Conservation (phyloP, 306 rosid species). For the Quercus berberidifolia region DNA sequence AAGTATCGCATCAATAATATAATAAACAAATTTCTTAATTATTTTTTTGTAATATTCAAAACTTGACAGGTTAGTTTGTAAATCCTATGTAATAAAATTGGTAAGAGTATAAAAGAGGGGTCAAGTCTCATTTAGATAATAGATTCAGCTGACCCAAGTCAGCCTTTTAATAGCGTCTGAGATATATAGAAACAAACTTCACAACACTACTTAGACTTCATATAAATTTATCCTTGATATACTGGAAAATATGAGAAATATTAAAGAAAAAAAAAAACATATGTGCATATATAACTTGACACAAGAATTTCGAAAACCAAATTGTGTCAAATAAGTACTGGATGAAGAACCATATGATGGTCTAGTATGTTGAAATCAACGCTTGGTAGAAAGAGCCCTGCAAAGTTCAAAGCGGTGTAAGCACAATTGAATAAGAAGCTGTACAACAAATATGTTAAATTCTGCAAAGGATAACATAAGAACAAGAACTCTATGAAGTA, state of each 20-base stretch:
- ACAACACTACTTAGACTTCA: not conserved
- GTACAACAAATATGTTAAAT: not conserved
- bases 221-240: too few relatives aligned
- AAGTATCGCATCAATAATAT: too few relatives aligned
- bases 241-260: too few relatives aligned
- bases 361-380: constrained; percentile 29
- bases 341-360: constrained; percentile 1
- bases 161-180: not conserved
- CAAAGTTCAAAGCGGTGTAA: constrained; percentile 6
- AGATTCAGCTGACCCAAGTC: not conserved
- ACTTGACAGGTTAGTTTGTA: too few relatives aligned
- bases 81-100: too few relatives aligned
- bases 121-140: not conserved
- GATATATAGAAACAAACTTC: not conserved
- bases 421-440: not conserved
- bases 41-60: too few relatives aligned
- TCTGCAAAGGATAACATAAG: not conserved
- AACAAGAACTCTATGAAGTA: not conserved
- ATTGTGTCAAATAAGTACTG: not conserved
- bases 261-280: too few relatives aligned
- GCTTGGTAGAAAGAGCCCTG: constrained; percentile 55
- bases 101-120: not conserved
- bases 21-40: too few relatives aligned
- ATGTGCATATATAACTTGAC: too few relatives aligned
- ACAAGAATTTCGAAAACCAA: not conserved